These are phyloP conservation scores for Bipolaris gigantea DNA, from an alignment of 2,329 filamentous ascomycete species.

Conservation along the genomic window DNA sequence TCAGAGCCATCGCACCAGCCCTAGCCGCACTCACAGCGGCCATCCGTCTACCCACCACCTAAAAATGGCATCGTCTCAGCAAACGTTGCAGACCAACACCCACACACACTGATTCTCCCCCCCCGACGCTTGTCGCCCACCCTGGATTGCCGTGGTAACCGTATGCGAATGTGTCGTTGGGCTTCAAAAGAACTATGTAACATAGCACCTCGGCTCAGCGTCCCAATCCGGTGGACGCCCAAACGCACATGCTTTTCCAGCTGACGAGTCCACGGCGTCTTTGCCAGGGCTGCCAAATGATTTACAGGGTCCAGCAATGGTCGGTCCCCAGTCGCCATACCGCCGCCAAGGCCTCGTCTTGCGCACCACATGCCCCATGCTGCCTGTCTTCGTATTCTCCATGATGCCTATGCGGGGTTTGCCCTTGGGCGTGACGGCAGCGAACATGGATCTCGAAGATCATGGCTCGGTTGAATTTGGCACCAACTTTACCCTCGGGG, in stretches of 20 bases:
- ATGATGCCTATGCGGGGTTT: conserved; percentile 1
- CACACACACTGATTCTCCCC: background rate
- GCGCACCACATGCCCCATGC: conserved; percentile 9
- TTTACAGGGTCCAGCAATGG: conserved; percentile 9
- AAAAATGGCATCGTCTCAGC: conserved; percentile 6
- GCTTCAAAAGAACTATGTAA: background rate
- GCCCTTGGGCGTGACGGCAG: conserved; percentile 1
- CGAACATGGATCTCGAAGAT: conserved; percentile 4
- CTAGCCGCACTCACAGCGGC: conserved; percentile 11
- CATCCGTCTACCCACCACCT: conserved; percentile 5
- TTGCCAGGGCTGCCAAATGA: background rate
- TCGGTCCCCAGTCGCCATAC: conserved; percentile 2
- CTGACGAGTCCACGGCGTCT: background rate
- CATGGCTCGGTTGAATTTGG: background rate
- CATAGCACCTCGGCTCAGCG: background rate
- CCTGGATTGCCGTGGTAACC: conserved; percentile 6
- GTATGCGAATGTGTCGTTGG: background rate
- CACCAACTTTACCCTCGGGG: background rate
- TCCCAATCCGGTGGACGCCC: background rate
- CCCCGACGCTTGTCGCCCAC: conserved; percentile 1
- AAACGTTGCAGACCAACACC: background rate
- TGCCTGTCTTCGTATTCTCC: conserved; percentile 6
- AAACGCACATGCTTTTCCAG: background rate
- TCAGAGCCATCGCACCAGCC: conserved; percentile 10
- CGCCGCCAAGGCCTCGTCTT: conserved; percentile 7